Evolutionary conservation across 2,329 filamentous ascomycete genomes (phyloP), one percentile per base, ranked within the genome.

Genomic region (Chrysosphaeria jannelii): DNA sequence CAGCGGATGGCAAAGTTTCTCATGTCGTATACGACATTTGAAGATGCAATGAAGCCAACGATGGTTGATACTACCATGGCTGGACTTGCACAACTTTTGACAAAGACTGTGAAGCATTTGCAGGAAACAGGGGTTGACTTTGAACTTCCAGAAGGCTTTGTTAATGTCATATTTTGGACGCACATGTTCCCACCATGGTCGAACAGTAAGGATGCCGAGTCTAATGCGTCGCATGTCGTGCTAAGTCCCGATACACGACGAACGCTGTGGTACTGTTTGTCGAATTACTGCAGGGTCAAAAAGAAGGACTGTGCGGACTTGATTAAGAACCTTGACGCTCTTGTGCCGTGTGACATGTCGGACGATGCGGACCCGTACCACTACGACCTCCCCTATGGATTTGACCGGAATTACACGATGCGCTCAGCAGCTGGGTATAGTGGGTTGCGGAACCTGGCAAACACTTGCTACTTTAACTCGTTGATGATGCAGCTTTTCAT

Each of bases 401-500:
- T 72, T 29, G 71, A 81, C 23, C 53, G 66, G 16, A 44, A 43
- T 19, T 65, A 59, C 35, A 57, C 62, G 10, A 56, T 88, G n/a
- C 63, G 76, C 30, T 64, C 74, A 2, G 45, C 59, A 2, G 71
- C 71, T 30, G 78, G 76, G 11, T 89, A 89, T 39, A 63, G 71
- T n/a, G 85, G 85, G 2, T 45, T 97, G n/a, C 58, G 58, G 27
- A 97, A 97, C 36, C 55, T 91, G 10, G 85, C 76, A 7, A 90
- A 91, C 39, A 93, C 88, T 1, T 97, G 85, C 44, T 97, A 97
- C 39, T 57, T 93, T 38, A 97, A 97, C 40, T 93, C 85, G 1
- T 50, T 97, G 1, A 56, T 93, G 29, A 81, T 78, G 0, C 85
- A 97, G 38, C 58, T 97, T 1, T 97, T 81, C 48, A 93, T 91